These are phyloP conservation scores for Venturia pyrina DNA, from an alignment of 2,329 filamentous ascomycete species.

Conservation along the genomic window DNA sequence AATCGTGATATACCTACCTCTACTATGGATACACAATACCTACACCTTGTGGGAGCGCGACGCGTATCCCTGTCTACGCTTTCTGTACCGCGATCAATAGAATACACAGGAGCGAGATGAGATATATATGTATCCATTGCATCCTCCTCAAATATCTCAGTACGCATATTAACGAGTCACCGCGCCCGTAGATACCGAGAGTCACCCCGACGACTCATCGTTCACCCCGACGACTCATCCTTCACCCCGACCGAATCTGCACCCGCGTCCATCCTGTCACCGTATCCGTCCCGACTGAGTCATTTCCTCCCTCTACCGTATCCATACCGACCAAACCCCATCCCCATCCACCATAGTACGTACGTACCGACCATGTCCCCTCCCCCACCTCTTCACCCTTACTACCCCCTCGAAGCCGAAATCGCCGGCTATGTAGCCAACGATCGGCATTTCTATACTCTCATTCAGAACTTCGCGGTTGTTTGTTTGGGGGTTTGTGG, in stretches of 20 bases:
- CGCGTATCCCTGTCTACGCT: neutral
- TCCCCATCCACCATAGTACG: neutral
- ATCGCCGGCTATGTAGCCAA: slow-evolving; percentile 59
- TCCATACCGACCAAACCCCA: neutral
- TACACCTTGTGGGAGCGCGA: neutral
- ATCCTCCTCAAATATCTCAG: too few species aligned
- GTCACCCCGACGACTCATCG: too few species aligned
- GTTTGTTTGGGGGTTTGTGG: slow-evolving; percentile 49
- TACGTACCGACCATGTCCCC: neutral
- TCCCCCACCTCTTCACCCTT: slow-evolving; percentile 44
- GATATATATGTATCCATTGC: too few species aligned
- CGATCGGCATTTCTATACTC: slow-evolving; percentile 45
- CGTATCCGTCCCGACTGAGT: too few species aligned
- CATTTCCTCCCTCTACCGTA: neutral
- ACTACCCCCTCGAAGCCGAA: slow-evolving; percentile 56
- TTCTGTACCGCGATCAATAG: too few species aligned
- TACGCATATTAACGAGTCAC: too few species aligned
- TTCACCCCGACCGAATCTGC: too few species aligned
- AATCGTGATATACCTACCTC: neutral
- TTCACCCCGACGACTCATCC: too few species aligned
- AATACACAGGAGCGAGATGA: too few species aligned
- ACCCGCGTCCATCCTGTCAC: too few species aligned
- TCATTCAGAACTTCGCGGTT: slow-evolving; percentile 51
- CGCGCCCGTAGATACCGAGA: too few species aligned
- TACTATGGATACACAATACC: too few species aligned